Conservation (phyloP, 2,329 filamentous ascomycete species). For the Boeremia lycopersici region DNA sequence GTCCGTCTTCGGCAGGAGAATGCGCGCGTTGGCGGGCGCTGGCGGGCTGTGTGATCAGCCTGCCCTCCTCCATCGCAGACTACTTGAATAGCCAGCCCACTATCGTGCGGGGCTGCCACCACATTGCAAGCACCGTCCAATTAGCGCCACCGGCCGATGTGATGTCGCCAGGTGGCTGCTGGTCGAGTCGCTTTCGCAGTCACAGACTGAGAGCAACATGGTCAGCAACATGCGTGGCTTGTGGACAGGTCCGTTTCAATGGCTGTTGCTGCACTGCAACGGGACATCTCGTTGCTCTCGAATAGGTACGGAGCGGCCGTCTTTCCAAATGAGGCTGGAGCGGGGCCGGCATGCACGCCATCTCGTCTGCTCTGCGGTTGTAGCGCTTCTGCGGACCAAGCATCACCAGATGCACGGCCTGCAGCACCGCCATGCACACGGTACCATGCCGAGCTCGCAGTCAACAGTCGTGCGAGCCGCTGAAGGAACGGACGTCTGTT, state of each 20-base stretch:
- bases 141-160: not conserved
- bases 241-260: not conserved
- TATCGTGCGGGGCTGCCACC: conserved; percentile 19
- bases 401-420: conserved; percentile 16
- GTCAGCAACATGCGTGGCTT: not conserved
- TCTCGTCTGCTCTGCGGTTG: conserved; percentile 29
- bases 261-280: not conserved
- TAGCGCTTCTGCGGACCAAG: conserved; percentile 37
- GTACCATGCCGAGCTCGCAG: conserved; percentile 3
- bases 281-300: conserved; percentile 4
- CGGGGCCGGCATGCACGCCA: conserved; percentile 18
- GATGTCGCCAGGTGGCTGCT: not conserved
- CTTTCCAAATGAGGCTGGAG: conserved; percentile 33
- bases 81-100: conserved; percentile 11
- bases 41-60: conserved; percentile 22
- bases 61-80: conserved; percentile 19
- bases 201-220: not conserved
- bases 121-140: conserved; percentile 1
- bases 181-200: not conserved
- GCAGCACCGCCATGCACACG: conserved; percentile 5
- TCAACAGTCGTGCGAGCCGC: not conserved
- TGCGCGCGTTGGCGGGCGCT: conserved; percentile 15
- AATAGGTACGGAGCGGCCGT: conserved; percentile 28
- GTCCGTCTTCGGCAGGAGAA: conserved; percentile 27
- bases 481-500: not conserved